These are phyloP conservation scores for Fusarium devonianum DNA, from an alignment of 2,329 filamentous ascomycete genomes.

Conservation along the genomic window DNA sequence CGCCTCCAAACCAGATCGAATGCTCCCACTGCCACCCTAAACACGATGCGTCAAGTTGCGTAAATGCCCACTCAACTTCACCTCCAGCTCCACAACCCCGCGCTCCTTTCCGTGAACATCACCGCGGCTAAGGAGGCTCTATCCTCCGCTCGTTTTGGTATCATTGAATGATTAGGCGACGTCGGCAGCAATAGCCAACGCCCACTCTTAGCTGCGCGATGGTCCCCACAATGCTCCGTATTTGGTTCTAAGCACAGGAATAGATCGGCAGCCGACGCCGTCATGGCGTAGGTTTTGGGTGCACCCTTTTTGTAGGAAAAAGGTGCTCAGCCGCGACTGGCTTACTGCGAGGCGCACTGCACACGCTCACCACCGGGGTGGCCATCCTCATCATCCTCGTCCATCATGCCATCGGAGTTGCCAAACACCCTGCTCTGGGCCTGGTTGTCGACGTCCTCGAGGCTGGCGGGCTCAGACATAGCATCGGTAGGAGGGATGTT, in stretches of 20 bases:
- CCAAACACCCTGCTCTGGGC: conserved; percentile 72
- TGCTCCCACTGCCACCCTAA: conserved; percentile 39
- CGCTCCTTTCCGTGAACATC: conserved; percentile 14
- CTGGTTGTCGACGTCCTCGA: conserved; percentile 83
- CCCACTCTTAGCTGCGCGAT: conserved; percentile 26
- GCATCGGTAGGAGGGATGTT: conserved; percentile 77
- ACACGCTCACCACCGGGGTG: conserved; percentile 79
- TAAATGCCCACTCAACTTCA: conserved; percentile 23
- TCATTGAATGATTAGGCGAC: conserved; percentile 41
- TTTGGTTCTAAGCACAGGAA: conserved; percentile 10
- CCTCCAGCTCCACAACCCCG: conserved; percentile 15
- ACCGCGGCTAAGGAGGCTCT: conserved; percentile 10
- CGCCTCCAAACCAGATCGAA: conserved; percentile 48
- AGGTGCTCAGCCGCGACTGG: conserved; percentile 11
- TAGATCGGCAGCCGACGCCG: conserved; percentile 24
- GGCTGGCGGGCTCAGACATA: conserved; percentile 88
- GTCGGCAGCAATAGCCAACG: conserved; percentile 26
- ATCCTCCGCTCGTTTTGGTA: conserved; percentile 38
- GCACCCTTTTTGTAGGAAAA: conserved; percentile 10
- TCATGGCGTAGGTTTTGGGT: conserved; percentile 30
- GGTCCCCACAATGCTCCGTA: conserved; percentile 7
- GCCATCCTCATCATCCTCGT: conserved; percentile 81
- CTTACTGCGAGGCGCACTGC: conserved; percentile 88
- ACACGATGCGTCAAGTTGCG: conserved; percentile 33
- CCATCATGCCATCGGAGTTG: conserved; percentile 64